Percentiles rank a stretch among this genome's conserved stretches.
phyloP scores from a whole-genome alignment of 169 alveolate species.

The Condylostoma magnum region DNA sequence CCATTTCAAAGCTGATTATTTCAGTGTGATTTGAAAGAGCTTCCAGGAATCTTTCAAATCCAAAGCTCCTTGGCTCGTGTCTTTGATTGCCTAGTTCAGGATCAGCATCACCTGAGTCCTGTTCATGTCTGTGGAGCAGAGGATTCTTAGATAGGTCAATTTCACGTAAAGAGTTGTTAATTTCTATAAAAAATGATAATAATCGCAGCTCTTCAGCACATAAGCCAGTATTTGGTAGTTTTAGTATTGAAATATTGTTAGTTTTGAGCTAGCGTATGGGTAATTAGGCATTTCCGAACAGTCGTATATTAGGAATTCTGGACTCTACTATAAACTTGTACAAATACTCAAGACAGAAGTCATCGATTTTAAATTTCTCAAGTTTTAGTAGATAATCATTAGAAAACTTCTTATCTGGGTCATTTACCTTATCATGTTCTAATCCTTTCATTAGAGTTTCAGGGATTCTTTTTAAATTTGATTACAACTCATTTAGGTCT shows the following conservation, averaged over 20 bases:
- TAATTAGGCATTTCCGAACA: constrained; percentile 12
- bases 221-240: background rate
- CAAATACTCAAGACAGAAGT: constrained; percentile 21
- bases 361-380: background rate
- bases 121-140: background rate
- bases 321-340: constrained; percentile 22
- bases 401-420: background rate
- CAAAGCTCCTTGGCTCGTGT: background rate
- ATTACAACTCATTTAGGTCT: background rate
- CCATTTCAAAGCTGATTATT: constrained; percentile 22
- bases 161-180: background rate
- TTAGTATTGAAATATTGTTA: background rate
- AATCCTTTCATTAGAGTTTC: background rate
- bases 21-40: constrained; percentile 14
- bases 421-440: background rate
- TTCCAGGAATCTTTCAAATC: constrained; percentile 8
- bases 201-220: constrained; percentile 18
- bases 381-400: background rate
- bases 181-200: constrained; percentile 7
- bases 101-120: background rate
- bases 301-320: constrained; percentile 9
- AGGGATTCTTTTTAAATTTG: background rate
- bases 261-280: background rate
- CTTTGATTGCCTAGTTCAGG: background rate
- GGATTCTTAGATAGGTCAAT: constrained; percentile 13